A percentile compares a stretch with the other conserved stretches of the same genome.
Evolutionary conservation across 352 stramenopile genomes (phyloP).

Genomic region (Pythium aquatile): DNA sequence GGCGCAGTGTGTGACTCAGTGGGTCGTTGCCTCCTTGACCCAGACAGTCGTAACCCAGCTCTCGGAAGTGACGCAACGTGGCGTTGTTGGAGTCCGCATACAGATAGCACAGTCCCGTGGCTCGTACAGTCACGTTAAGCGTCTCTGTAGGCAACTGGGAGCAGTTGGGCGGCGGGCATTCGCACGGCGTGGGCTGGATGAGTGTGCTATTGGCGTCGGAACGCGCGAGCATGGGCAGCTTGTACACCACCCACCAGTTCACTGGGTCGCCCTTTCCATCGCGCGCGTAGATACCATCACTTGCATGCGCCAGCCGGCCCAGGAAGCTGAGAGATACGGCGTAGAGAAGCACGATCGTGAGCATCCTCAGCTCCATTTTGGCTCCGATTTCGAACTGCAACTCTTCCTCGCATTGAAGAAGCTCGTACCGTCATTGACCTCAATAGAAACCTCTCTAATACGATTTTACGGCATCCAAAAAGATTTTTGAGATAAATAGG

Average conservation of each 20-base stretch:
- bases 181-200: constrained; percentile 49
- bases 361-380: not conserved
- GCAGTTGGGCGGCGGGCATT: constrained; percentile 60
- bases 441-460: not conserved
- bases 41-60: constrained; percentile 73
- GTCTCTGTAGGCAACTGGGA: constrained; percentile 41
- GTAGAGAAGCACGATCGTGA: not conserved
- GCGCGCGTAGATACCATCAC: constrained; percentile 30
- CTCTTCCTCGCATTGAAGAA: not conserved
- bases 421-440: not conserved
- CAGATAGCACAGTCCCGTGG: constrained; percentile 70
- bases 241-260: constrained; percentile 75
- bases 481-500: not conserved
- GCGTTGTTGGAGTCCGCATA: constrained; percentile 63
- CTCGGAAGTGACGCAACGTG: constrained; percentile 60
- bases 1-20: constrained; percentile 67
- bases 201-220: not conserved
- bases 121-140: constrained; percentile 35
- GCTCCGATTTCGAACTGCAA: not conserved
- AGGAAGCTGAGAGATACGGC: constrained; percentile 1
- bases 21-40: constrained; percentile 73
- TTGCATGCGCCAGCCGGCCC: not conserved
- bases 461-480: not conserved
- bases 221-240: constrained; percentile 48
- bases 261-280: constrained; percentile 61